Base-by-base conservation (phyloP, 306 rosid species). In the Cicer cuneatum region DNA sequence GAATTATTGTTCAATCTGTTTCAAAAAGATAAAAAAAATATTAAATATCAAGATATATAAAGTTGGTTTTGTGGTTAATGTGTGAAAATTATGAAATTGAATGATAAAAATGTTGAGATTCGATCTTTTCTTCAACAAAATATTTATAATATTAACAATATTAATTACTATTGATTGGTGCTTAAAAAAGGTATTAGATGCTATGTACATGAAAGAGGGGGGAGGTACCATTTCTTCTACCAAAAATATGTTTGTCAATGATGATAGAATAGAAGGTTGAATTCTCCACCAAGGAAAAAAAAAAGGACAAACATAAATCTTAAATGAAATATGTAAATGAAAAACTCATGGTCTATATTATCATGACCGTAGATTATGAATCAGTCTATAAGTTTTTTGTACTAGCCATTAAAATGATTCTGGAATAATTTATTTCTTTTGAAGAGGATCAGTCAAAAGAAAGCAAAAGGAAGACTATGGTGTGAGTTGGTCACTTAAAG, bases 401-500 rank as follows among this genome's bases (percentile, higher is more conserved):
- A 47, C 42, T 1, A 45, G 46, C 75, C 76, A 24, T 65, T 49
- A 2, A 47, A 72, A 42, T 42, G 86, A 76, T 87, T 83, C 90
- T 56, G 73, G 65, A 82, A 65, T 77, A 73, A 56, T 83, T 70
- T 74, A 39, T 54, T 43, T 42, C 7, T 57, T 43, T 48, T 38
- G 73, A 18, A 68, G 67, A 82, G 79, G 82, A 80, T 77, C 68
- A 78, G 84, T 86, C 83, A 81, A 85, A 86, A 85, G 69, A 83
- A 84, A 80, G 75, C 70, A 40, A 85, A 81, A 67, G 67, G 58
- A 68, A 69, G 81, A 69, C 74, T 79, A 75, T 40, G 81, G 79
- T 39, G 64, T 70, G 64, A 82, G 77, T 52, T 45, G 85, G 88
- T 86, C 77, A 86, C 89, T 89, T 86, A 86, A 82, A 90, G 97